Base-by-base conservation (phyloP, 257 asterid genomes). In the Nicotiana paniculata region DNA sequence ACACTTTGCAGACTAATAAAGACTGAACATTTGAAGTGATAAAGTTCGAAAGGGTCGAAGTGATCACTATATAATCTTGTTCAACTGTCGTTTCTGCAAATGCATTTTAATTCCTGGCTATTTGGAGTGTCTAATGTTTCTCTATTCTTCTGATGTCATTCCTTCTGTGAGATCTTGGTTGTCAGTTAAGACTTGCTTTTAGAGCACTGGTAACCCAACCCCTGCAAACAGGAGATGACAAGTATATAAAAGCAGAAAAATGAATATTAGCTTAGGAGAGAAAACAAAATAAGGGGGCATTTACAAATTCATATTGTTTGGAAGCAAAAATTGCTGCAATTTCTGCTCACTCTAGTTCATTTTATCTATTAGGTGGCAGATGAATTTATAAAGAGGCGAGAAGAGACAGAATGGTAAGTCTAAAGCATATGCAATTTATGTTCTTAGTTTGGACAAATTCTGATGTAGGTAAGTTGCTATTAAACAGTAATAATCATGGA, bases 381-480 rank as follows among this genome's bases (percentile, higher is more conserved):
- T 84, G 99, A 96, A 85, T 91, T 96, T 77, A 86, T 92, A 83
- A 92, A 88, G 88, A 92, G 98, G 82, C 90, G 97, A 35, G 83
- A 92, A 87, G 97, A 96, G 92, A 93, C 99, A 4, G 98, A 96
- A 89, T 93, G 98, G 98, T 92, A 51, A 88, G 92, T 79, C 13
- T 48, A 46, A 81, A 30, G 72, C 84, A 11, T 32, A 57, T 32
- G 39, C 39, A 37, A 9, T 77, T 33, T 54, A 57, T 4, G 77
- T 26, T 70, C 4, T 77, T 58, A 58, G 48, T 72, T 83, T 10
- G 51, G 18, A 68, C 57, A 3, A 13, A 64, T 28, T 66, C 69
- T 37, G 46, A n/a, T 28, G 53, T 79, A 67, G 26, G 53, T 72
- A 70, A 51, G 37, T 11, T 43, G 11, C 32, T 11, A 28, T 55